phyloP scores from a whole-genome alignment of 768 basidiomycete genomes.

The Boletus patriciae region DNA sequence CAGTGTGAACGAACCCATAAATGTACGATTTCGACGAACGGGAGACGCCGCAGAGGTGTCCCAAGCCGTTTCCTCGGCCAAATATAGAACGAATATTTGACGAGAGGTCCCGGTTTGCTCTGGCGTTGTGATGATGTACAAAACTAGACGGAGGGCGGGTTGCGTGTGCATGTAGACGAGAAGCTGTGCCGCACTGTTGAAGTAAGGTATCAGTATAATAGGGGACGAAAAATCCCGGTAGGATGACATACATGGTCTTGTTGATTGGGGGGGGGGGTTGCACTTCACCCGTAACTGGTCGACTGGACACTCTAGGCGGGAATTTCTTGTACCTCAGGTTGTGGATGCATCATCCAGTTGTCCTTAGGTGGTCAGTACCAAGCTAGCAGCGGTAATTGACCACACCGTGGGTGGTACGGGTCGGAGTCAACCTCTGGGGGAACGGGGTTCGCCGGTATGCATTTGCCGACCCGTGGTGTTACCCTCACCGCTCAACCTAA shows the following conservation, averaged over 20 bases:
- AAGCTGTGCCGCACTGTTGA: conserved; percentile 15
- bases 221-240: background rate
- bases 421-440: background rate
- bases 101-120: conserved; percentile 3
- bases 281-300: background rate
- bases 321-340: too few relatives aligned
- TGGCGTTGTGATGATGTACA: conserved; percentile 12
- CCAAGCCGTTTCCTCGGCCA: conserved; percentile 63
- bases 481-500: background rate
- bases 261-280: conserved; percentile 39
- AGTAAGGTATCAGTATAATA: background rate
- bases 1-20: conserved; percentile 48
- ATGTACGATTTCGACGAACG: conserved; percentile 53
- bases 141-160: conserved; percentile 14
- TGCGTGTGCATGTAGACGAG: conserved; percentile 1
- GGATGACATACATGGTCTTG: conserved; percentile 38
- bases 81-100: conserved; percentile 50
- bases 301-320: too few relatives aligned
- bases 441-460: too few relatives aligned
- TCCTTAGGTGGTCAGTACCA: too few relatives aligned
- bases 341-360: too few relatives aligned
- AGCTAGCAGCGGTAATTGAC: too few relatives aligned
- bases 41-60: conserved; percentile 44
- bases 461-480: background rate
- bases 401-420: background rate